phyloP scores from a whole-genome alignment of 2,329 filamentous ascomycete genomes.

The Tricladium varicosporioides region DNA sequence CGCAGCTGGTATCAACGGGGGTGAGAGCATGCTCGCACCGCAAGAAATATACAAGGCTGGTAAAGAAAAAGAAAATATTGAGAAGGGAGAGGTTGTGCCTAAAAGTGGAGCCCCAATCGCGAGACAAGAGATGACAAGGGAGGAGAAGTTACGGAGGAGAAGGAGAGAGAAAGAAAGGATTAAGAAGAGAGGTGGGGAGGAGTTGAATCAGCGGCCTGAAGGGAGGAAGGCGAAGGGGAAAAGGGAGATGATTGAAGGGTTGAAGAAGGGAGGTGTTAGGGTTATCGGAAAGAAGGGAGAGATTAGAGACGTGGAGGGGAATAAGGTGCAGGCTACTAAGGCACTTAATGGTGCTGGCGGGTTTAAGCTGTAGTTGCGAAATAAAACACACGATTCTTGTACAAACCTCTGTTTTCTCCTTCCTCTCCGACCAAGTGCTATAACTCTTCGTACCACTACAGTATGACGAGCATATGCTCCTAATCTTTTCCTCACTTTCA shows the following conservation, averaged over 20 bases:
- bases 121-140: conserved; percentile 81
- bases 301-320: conserved; percentile 79
- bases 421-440: too few relatives aligned
- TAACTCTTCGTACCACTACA: too few relatives aligned
- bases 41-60: conserved; percentile 91
- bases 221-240: conserved; percentile 59
- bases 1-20: conserved; percentile 68
- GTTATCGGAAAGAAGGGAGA: conserved; percentile 89
- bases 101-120: conserved; percentile 77
- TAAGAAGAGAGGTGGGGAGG: conserved; percentile 61
- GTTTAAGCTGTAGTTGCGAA: conserved; percentile 56
- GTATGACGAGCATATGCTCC: too few relatives aligned
- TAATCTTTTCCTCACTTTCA: too few relatives aligned
- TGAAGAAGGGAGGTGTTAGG: conserved; percentile 85
- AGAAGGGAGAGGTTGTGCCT: conserved; percentile 69
- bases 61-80: conserved; percentile 53
- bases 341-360: conserved; percentile 50
- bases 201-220: conserved; percentile 46
- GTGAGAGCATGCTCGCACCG: conserved; percentile 77
- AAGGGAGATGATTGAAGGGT: conserved; percentile 46
- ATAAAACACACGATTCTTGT: not conserved
- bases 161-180: conserved; percentile 84
- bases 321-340: conserved; percentile 59
- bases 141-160: conserved; percentile 76
- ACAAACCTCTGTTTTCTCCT: too few relatives aligned